A percentile compares a stretch with the other conserved stretches of the same genome.
Conservation (phyloP, 2,329 filamentous ascomycete species). For the Zarea fungicola region DNA sequence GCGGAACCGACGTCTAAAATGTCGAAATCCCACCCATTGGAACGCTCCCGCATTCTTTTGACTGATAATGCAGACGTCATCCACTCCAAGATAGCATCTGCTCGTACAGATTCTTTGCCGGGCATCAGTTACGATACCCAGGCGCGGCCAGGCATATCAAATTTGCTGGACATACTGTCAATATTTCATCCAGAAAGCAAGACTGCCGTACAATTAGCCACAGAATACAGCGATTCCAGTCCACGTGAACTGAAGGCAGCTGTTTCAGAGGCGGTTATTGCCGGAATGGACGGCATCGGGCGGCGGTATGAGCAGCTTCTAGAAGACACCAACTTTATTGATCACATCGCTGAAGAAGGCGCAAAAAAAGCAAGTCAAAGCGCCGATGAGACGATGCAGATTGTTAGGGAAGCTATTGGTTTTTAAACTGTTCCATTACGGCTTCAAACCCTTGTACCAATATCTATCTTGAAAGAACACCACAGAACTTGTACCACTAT, state of each 20-base stretch:
- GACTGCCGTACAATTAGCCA: constrained; percentile 36
- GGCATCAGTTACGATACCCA: constrained; percentile 67
- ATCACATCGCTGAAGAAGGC: constrained; percentile 54
- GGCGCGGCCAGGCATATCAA: constrained; percentile 74
- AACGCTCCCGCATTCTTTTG: constrained; percentile 74
- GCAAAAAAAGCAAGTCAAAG: constrained; percentile 55
- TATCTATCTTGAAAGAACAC: too few species aligned
- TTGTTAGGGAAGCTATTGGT: constrained; percentile 48
- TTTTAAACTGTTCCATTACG: constrained; percentile 24
- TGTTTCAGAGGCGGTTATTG: constrained; percentile 54
- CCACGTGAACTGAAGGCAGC: constrained; percentile 41
- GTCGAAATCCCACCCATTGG: constrained; percentile 79
- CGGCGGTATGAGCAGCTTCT: constrained; percentile 52
- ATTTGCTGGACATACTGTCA: constrained; percentile 75
- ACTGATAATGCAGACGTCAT: constrained; percentile 66
- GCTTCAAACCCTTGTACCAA: not conserved
- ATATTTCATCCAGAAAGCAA: constrained; percentile 51
- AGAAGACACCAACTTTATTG: constrained; percentile 44
- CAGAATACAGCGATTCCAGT: constrained; percentile 31
- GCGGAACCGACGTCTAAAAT: constrained; percentile 76
- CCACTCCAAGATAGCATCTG: constrained; percentile 60
- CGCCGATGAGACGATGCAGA: constrained; percentile 53
- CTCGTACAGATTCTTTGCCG: constrained; percentile 68
- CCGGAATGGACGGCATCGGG: constrained; percentile 49
- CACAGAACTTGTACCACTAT: too few species aligned